Conservation (phyloP, 1,284 basidiomycete genomes). For the Ceratobasidium sp. region DNA sequence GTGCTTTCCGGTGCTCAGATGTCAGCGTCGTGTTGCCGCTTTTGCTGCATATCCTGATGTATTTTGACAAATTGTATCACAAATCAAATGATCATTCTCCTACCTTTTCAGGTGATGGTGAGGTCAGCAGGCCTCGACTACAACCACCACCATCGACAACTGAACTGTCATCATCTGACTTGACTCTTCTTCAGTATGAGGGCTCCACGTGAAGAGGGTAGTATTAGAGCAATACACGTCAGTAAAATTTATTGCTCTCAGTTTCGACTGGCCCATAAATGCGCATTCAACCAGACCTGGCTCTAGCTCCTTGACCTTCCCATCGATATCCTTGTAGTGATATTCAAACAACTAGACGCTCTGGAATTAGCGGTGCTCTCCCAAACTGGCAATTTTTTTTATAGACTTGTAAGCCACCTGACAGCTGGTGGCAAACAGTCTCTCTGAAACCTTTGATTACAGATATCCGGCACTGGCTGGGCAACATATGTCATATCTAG, state of each 20-base stretch:
- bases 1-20: background rate
- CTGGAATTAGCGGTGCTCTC: background rate
- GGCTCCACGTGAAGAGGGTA: background rate
- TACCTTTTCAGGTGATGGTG: background rate
- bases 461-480: slow-evolving; percentile 29
- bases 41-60: background rate
- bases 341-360: slow-evolving; percentile 7
- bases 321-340: slow-evolving; percentile 20
- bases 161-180: background rate
- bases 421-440: slow-evolving; percentile 44
- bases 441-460: slow-evolving; percentile 15
- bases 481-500: background rate
- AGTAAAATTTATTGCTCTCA: background rate
- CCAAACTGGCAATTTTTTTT: slow-evolving; percentile 59
- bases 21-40: slow-evolving; percentile 11
- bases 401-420: slow-evolving; percentile 64
- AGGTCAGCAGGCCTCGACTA: background rate
- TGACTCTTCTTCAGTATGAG: background rate
- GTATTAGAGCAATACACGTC: background rate
- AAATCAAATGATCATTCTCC: background rate
- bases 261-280: slow-evolving; percentile 21
- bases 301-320: slow-evolving; percentile 34
- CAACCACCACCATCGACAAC: slow-evolving; percentile 18
- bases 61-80: slow-evolving; percentile 20
- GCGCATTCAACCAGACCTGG: slow-evolving; percentile 30